Percentiles rank a stretch among this genome's conserved stretches.
phyloP scores from a whole-genome alignment of 345 rosid genomes.

The Capsella bursapastoris region DNA sequence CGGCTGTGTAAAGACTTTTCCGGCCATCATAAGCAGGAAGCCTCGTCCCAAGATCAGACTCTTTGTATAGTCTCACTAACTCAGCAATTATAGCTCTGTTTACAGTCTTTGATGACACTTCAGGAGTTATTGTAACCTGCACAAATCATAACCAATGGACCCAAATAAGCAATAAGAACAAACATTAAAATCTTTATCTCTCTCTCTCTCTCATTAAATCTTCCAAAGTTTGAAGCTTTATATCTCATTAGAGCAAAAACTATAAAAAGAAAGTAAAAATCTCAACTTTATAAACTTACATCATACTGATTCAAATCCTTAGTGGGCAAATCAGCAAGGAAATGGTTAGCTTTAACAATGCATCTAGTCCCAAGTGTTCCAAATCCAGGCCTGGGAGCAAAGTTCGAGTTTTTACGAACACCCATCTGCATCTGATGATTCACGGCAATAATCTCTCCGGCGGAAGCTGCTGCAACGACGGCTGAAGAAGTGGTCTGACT shows the following conservation, averaged over 20 bases:
- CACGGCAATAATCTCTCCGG: constrained; percentile 33
- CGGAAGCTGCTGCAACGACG: neutral
- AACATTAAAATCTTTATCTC: constrained; percentile 41
- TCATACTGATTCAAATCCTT: constrained; percentile 97
- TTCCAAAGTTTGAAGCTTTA: constrained; percentile 4
- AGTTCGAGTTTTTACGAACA: constrained; percentile 71
- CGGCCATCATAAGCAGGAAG: constrained; percentile 99
- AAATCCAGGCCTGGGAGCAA: constrained; percentile 86
- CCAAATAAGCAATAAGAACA: constrained; percentile 50
- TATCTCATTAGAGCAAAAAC: constrained; percentile 27
- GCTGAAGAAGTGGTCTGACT: constrained; percentile 3
- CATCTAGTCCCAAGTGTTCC: constrained; percentile 91
- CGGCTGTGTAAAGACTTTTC: constrained; percentile 96
- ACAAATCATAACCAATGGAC: constrained; percentile 40
- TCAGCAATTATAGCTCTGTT: constrained; percentile 97
- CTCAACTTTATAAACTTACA: constrained; percentile 50
- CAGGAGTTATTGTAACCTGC: constrained; percentile 97
- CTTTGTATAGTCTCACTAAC: constrained; percentile 82
- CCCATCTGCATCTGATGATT: constrained; percentile 55
- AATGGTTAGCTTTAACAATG: constrained; percentile 98
- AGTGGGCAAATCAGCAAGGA: constrained; percentile 85
- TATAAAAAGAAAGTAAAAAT: constrained; percentile 10
- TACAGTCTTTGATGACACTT: constrained; percentile 79
- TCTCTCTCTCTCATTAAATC: constrained; percentile 27
- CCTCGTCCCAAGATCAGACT: constrained; percentile 88